Percentiles rank a stretch among this genome's conserved stretches.
phyloP scores from a whole-genome alignment of 2,329 filamentous ascomycete genomes.

The Fusarium goolgardi region DNA sequence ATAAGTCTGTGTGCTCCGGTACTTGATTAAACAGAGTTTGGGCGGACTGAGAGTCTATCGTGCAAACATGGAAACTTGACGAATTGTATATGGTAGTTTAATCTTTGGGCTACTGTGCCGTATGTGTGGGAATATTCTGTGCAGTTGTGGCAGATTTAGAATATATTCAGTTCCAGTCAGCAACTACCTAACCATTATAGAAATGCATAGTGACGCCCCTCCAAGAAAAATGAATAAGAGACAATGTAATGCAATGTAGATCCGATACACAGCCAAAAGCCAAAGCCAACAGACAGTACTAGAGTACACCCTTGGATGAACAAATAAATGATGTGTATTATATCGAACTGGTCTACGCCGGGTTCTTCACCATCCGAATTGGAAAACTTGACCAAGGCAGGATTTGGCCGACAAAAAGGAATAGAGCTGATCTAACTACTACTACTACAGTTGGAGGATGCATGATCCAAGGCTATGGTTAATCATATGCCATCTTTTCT shows the following conservation, averaged over 20 bases:
- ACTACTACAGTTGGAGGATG: not conserved
- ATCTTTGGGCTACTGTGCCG: not conserved
- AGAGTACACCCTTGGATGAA: not conserved
- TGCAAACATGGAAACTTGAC: not conserved
- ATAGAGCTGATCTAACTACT: not conserved
- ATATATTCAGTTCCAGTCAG: not conserved
- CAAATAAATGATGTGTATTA: not conserved
- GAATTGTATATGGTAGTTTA: not conserved
- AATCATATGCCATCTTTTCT: not conserved
- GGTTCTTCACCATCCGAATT: not conserved
- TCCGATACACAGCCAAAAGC: not conserved
- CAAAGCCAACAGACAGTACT: not conserved
- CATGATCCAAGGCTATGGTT: constrained; percentile 1
- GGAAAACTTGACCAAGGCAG: not conserved
- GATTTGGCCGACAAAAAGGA: not conserved
- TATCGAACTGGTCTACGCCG: constrained; percentile 5
- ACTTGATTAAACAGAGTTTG: constrained; percentile 25
- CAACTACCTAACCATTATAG: not conserved
- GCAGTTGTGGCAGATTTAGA: not conserved
- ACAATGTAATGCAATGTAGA: constrained; percentile 9
- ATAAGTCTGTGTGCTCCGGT: not conserved
- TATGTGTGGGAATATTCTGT: not conserved
- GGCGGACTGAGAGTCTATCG: constrained; percentile 1
- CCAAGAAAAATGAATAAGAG: not conserved
- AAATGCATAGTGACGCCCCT: not conserved